Percentiles rank a stretch among this genome's conserved stretches.
phyloP scores from a whole-genome alignment of 345 rosid genomes.

The Erysimum cheiranthoides region DNA sequence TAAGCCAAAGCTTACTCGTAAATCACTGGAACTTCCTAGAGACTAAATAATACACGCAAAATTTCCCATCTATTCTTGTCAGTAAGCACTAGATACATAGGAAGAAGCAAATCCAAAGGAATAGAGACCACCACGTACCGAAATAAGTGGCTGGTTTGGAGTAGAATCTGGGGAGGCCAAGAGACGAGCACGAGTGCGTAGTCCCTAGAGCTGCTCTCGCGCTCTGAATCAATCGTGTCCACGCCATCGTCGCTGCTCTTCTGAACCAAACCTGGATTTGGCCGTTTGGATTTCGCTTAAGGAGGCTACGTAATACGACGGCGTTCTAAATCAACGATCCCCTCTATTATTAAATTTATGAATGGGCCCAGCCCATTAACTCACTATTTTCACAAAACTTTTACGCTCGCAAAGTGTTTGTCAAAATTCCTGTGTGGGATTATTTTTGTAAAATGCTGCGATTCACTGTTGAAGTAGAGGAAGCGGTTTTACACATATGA shows the following conservation, averaged over 20 bases:
- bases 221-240: conserved; percentile 50
- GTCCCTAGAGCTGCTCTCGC: conserved; percentile 37
- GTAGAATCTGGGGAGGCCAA: conserved; percentile 61
- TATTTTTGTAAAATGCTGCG: background rate
- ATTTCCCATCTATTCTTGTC: background rate
- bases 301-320: background rate
- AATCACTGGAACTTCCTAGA: background rate
- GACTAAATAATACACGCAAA: background rate
- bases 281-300: background rate
- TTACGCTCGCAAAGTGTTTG: background rate
- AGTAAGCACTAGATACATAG: background rate
- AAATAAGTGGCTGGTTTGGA: conserved; percentile 58
- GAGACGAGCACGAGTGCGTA: conserved; percentile 25
- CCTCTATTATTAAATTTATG: background rate
- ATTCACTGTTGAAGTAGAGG: background rate
- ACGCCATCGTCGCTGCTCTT: conserved; percentile 51
- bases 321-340: background rate
- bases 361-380: conserved; percentile 27
- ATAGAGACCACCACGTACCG: conserved; percentile 44
- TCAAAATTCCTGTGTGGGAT: conserved; percentile 6
- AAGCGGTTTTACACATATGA: background rate
- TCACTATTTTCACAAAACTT: background rate
- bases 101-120: background rate
- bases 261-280: background rate
- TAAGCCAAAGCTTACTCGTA: background rate